Base-by-base conservation (phyloP, 2,329 filamentous ascomycete genomes). In the Xylariales sp. region DNA sequence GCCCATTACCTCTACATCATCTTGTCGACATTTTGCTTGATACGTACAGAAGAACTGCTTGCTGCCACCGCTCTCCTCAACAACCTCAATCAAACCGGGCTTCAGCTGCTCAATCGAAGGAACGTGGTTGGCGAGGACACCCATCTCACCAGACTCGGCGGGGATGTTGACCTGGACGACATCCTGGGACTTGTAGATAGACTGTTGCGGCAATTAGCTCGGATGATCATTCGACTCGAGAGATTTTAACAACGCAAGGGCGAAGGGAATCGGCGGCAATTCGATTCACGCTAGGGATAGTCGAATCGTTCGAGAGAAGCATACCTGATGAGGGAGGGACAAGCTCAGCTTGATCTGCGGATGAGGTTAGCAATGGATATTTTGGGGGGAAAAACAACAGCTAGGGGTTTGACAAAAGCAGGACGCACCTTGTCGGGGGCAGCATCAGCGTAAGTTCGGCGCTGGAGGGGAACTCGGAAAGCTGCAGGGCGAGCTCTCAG, bases 21-120 rank as follows among this genome's bases (percentile, higher is more conserved):
- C 38, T 37, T 15, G 38, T 23, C 16, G 25, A 15, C 13, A 14
- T 15, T 31, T 15, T 14, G 14, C 10, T 23, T 17, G 37, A 34
- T 30, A 82, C 88, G 56, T 87, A 95, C 90, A 79, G 85, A 98
- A 98, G 76, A 93, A 98, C 72, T 94, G 88, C 82, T 98, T 98
- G 85, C 66, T 74, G 62, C 75, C 76, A 61, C 88, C 87, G 61
- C 72, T 79, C 79, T 98, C 93, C 77, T 97, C 91, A 53, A 97
- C 81, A 61, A 98, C 78, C 77, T 97, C 91, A 54, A 98, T 78
- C 54, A 97, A 72, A 60, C 93, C 93, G 45, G 93, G 90, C 81
- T 94, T 95, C 69, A 98, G 78, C 78, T 98, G 93, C 78, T 98
- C 93, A 62, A 98, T 97, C 46, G 90, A 89, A 50, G 93, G 90